Evolutionary conservation across 495 filamentous ascomycete species (phyloP).

Genomic region (Hyaloscypha bicolor): DNA sequence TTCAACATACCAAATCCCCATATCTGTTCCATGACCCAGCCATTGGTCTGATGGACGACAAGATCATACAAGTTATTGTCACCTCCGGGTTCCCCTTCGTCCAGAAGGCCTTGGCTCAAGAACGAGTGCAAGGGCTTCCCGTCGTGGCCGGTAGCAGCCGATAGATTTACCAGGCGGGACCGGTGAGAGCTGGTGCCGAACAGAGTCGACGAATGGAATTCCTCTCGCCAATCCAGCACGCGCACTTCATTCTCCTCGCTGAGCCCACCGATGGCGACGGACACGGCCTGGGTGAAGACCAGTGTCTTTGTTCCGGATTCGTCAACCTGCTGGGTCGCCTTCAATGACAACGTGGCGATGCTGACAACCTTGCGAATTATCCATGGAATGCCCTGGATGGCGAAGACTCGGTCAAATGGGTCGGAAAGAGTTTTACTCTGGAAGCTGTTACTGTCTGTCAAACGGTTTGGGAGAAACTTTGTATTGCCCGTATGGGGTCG

Average conservation of each 20-base stretch:
- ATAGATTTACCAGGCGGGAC: conserved; percentile 2
- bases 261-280: conserved; percentile 1
- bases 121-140: conserved; percentile 2
- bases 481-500: conserved; percentile 2
- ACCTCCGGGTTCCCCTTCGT: conserved; percentile 1
- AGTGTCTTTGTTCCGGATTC: conserved; percentile 3
- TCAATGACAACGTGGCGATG: conserved; percentile 2
- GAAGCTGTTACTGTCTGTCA: conserved; percentile 3
- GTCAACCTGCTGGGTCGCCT: not conserved
- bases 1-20: conserved; percentile 3
- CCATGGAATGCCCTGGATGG: conserved; percentile 2
- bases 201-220: not conserved
- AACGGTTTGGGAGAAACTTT: conserved; percentile 1
- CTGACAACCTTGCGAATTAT: conserved; percentile 1
- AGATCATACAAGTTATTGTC: conserved; percentile 1
- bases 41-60: not conserved
- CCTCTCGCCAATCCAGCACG: conserved; percentile 2
- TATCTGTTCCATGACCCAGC: conserved; percentile 2
- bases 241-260: conserved; percentile 2
- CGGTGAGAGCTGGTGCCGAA: conserved; percentile 1
- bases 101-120: conserved; percentile 1
- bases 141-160: conserved; percentile 1
- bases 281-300: not conserved
- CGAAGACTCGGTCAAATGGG: conserved; percentile 2
- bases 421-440: not conserved